A percentile compares a stretch with the other conserved stretches of the same genome.
phyloP scores from a whole-genome alignment of 148 eudicot species.

The Nepenthes mirabilis region DNA sequence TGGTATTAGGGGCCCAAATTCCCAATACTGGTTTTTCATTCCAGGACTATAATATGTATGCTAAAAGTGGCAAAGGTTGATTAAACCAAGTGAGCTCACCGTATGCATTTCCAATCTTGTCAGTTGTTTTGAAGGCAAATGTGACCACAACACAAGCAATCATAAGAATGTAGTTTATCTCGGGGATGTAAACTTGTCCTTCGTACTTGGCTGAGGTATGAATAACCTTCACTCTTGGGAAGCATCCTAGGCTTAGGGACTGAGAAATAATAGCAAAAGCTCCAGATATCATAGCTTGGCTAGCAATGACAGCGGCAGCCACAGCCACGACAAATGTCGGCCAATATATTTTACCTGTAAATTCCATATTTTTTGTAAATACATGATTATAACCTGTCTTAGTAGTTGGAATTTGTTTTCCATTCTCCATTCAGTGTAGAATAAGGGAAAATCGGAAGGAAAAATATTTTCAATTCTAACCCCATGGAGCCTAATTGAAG shows the following conservation, averaged over 20 bases:
- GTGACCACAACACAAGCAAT: conserved; percentile 49
- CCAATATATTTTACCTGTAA: conserved; percentile 49
- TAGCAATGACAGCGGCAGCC: conserved; percentile 75
- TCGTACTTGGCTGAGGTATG: conserved; percentile 60
- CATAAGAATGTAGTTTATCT: conserved; percentile 60
- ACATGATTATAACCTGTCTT: no score
- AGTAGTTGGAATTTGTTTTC: no score
- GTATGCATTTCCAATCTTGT: conserved; percentile 61
- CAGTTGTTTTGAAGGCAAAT: conserved; percentile 42
- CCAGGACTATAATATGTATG: no score
- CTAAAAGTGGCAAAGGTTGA: no score
- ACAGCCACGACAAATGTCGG: conserved; percentile 58
- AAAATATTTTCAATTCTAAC: no score
- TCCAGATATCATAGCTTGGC: conserved; percentile 77
- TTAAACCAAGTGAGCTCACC: conserved; percentile 22
- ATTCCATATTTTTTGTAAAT: not conserved
- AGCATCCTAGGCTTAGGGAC: conserved; percentile 50
- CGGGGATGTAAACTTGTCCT: conserved; percentile 86
- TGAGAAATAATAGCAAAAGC: conserved; percentile 59
- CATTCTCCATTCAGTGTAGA: no score
- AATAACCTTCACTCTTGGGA: conserved; percentile 65
- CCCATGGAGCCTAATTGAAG: no score
- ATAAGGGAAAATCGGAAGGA: no score
- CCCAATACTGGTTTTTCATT: no score
- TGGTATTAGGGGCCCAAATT: no score